Percentiles rank a stretch among this genome's conserved stretches.
phyloP scores from a whole-genome alignment of 2,329 filamentous ascomycete species.

The Colletotrichum cuscutae region DNA sequence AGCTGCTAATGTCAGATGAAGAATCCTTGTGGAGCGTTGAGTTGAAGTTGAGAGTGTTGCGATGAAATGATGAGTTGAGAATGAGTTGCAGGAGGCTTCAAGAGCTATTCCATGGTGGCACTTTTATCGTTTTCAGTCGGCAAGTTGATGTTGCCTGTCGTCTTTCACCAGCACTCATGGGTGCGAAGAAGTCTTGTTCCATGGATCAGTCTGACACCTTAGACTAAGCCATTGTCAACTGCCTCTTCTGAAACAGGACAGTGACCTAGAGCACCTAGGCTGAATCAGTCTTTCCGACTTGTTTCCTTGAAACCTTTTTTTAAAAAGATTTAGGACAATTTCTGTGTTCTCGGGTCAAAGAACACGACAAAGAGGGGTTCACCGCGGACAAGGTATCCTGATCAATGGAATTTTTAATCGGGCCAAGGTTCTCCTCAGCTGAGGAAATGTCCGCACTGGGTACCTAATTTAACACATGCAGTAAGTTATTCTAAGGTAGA shows the following conservation, averaged over 20 bases:
- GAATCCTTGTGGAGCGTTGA: too few species aligned
- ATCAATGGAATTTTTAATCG: background rate
- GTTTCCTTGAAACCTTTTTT: background rate
- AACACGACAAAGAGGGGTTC: background rate
- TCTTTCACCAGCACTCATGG: background rate
- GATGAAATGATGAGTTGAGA: background rate
- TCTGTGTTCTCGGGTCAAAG: background rate
- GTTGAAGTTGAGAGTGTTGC: background rate
- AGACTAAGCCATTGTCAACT: background rate
- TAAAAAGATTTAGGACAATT: background rate
- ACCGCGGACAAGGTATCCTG: background rate
- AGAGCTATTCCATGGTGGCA: accelerated
- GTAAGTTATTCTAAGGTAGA: too few species aligned
- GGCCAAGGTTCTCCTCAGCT: too few species aligned
- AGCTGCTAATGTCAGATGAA: background rate
- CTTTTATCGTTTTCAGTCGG: background rate
- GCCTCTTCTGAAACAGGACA: background rate
- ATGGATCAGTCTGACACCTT: background rate
- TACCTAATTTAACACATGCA: too few species aligned
- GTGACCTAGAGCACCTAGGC: background rate
- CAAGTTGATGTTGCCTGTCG: background rate
- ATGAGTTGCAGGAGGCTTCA: background rate
- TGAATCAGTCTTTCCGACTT: background rate
- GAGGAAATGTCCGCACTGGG: too few species aligned
- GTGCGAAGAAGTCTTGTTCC: background rate